Base-by-base conservation (phyloP, 1,284 basidiomycete genomes). In the Malassezia slooffiae region DNA sequence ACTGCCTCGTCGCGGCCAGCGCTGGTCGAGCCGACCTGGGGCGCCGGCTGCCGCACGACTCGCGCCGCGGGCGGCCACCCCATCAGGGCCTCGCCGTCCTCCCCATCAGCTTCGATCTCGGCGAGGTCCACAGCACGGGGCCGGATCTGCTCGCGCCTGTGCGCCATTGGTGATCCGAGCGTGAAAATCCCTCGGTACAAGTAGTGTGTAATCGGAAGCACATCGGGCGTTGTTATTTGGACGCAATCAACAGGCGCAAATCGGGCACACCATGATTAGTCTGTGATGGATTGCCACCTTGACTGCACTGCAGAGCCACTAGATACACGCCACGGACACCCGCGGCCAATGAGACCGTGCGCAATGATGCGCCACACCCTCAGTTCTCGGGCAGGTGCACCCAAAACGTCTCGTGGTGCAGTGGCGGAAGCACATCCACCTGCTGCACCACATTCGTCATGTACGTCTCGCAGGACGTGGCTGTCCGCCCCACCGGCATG, bases 51-150 rank as follows among this genome's bases (percentile, higher is more conserved):
- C 10, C 57, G 47, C 12, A 58, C 43, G 4, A 58, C 58, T 1
- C 35, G 47, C 0, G 61, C 61, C 11, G 61, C 61, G 30, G 61
- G 47, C 1, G 61, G 61, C 61, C 61, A 63, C 15, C 57, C 20
- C 13, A 43, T 38, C 43, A 57, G 47, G 5, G 50, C 48, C n/a
- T n/a, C n/a, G n/a, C n/a, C n/a, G 24, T 54, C 52, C 4, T 30
- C 13, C 22, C 9, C 22, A n/a, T 40, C 27, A 24, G 58, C 50
- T 27, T 52, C 55, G 19, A 57, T 50, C 24, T 57, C 57, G 5
- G 51, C 50, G 20, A 62, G 40, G 33, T 59, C 60, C 32, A 55
- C 32, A 22, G 50, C 51, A 16, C 60, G 53, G 21, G 60, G 60
- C 4, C 60, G 51, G 6, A 62, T 52, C 33, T 43, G 57, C 47